These are phyloP conservation scores for Neodidymelliopsis sp. DNA, from an alignment of 2,329 filamentous ascomycete genomes.

Conservation along the genomic window DNA sequence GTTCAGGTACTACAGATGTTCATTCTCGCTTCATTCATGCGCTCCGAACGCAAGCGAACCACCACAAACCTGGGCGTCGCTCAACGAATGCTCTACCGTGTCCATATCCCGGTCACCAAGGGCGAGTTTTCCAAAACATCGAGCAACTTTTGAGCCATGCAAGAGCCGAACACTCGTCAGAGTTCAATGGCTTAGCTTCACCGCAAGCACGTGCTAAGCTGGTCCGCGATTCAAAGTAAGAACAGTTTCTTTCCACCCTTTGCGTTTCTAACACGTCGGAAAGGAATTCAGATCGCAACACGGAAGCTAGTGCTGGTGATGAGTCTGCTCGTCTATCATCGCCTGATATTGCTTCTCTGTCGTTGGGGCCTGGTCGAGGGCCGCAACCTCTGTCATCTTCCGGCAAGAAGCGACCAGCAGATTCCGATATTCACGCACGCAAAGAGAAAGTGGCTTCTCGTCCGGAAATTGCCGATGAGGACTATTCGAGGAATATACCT, in stretches of 20 bases:
- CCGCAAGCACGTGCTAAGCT: slow-evolving; percentile 33
- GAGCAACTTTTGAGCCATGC: slow-evolving; percentile 39
- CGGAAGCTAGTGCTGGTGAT: slow-evolving; percentile 37
- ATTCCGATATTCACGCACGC: slow-evolving; percentile 34
- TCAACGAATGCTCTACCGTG: slow-evolving; percentile 32
- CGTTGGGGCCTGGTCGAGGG: slow-evolving; percentile 32
- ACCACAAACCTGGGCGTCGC: slow-evolving; percentile 27
- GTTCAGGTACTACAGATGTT: slow-evolving; percentile 26
- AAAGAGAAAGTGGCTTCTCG: slow-evolving; percentile 35
- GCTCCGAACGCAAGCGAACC: slow-evolving; percentile 34
- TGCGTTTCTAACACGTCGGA: slow-evolving; percentile 11
- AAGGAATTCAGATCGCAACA: slow-evolving; percentile 34
- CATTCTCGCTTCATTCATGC: slow-evolving; percentile 36
- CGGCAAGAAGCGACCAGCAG: slow-evolving; percentile 41
- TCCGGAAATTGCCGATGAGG: slow-evolving; percentile 34
- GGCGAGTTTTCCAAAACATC: slow-evolving; percentile 38
- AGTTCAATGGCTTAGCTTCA: slow-evolving; percentile 28
- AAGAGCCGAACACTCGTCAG: slow-evolving; percentile 34
- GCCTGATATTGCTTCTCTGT: slow-evolving; percentile 40
- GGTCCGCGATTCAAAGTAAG: slow-evolving; percentile 30
- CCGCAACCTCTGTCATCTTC: slow-evolving; percentile 33
- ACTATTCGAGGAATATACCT: slow-evolving; percentile 34
- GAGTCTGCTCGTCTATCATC: slow-evolving; percentile 24
- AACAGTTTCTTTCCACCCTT: neutral
- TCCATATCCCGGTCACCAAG: slow-evolving; percentile 38